Evolutionary conservation across 2,329 filamentous ascomycete species (phyloP).

Genomic region (Cladosporium sp.): DNA sequence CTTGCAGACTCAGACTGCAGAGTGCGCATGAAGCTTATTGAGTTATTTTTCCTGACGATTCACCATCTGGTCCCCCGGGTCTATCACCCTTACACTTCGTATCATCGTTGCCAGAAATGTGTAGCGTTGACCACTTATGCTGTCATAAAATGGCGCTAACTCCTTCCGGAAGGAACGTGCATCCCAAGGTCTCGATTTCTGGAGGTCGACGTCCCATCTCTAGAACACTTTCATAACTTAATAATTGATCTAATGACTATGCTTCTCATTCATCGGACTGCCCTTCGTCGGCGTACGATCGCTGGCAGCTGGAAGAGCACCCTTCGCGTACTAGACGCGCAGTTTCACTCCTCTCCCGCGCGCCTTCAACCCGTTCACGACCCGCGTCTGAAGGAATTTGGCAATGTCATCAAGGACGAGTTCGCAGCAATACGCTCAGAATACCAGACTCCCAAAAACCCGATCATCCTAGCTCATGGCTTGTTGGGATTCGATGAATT

Average conservation of each 20-base stretch:
- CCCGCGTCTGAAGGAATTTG: conserved; percentile 20
- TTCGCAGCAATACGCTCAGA: conserved; percentile 53
- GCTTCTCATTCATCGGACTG: conserved; percentile 13
- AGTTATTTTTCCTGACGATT: too few species aligned
- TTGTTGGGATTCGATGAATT: conserved; percentile 60
- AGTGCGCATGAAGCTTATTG: too few species aligned
- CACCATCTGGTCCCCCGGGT: too few species aligned
- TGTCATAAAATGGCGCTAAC: too few species aligned
- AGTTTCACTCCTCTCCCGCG: conserved; percentile 1
- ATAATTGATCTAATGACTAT: not conserved
- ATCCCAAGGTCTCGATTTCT: too few species aligned
- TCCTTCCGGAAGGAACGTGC: too few species aligned
- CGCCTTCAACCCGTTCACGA: conserved; percentile 15
- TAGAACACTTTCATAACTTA: not conserved
- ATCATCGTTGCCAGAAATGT: too few species aligned
- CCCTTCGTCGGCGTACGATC: conserved; percentile 10
- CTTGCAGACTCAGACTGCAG: too few species aligned
- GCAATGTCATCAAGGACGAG: conserved; percentile 41
- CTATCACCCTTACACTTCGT: too few species aligned
- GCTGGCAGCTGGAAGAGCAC: not conserved
- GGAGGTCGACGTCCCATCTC: too few species aligned
- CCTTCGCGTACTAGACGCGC: not conserved
- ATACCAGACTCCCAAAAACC: conserved; percentile 51
- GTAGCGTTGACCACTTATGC: too few species aligned
- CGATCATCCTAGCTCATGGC: conserved; percentile 59